These are phyloP conservation scores for Bacterosira constricta DNA, from an alignment of 108 stramenopile genomes.

Conservation along the genomic window DNA sequence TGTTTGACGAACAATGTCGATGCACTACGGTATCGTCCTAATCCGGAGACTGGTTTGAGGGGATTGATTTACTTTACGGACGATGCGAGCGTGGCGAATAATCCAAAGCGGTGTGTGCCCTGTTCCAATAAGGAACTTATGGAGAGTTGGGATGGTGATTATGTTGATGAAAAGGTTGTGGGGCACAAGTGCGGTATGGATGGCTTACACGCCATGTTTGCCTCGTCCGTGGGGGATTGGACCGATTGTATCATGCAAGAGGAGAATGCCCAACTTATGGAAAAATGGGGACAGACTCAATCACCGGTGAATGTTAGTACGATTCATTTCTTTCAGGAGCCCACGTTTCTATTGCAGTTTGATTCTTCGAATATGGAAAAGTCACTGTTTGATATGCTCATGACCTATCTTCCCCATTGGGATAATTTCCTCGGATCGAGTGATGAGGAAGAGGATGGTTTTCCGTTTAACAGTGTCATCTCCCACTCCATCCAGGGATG, in stretches of 20 bases:
- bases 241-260: slow-evolving; percentile 25
- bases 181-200: slow-evolving; percentile 40
- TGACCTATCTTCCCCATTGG: slow-evolving; percentile 42
- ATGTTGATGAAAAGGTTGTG: slow-evolving; percentile 12
- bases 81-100: slow-evolving; percentile 5
- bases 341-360: slow-evolving; percentile 42
- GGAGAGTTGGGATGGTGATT: slow-evolving; percentile 10
- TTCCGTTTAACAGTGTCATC: slow-evolving; percentile 38
- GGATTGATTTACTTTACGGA: slow-evolving; percentile 43
- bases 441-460: not conserved
- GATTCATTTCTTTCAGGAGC: slow-evolving; percentile 39
- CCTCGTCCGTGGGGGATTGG: slow-evolving; percentile 46
- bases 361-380: slow-evolving; percentile 31
- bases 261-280: slow-evolving; percentile 26
- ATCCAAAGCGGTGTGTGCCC: slow-evolving; percentile 31
- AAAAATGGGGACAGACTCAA: slow-evolving; percentile 29
- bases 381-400: slow-evolving; percentile 38
- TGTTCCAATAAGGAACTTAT: slow-evolving; percentile 19
- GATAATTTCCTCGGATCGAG: slow-evolving; percentile 2
- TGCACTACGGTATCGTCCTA: not conserved
- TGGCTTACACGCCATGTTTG: slow-evolving; percentile 44
- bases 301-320: slow-evolving; percentile 22
- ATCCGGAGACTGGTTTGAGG: slow-evolving; percentile 15
- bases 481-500: slow-evolving; percentile 37
- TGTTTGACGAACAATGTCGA: slow-evolving; percentile 45